phyloP scores from a whole-genome alignment of 1,284 basidiomycete species.

The Vanrija sp. region DNA sequence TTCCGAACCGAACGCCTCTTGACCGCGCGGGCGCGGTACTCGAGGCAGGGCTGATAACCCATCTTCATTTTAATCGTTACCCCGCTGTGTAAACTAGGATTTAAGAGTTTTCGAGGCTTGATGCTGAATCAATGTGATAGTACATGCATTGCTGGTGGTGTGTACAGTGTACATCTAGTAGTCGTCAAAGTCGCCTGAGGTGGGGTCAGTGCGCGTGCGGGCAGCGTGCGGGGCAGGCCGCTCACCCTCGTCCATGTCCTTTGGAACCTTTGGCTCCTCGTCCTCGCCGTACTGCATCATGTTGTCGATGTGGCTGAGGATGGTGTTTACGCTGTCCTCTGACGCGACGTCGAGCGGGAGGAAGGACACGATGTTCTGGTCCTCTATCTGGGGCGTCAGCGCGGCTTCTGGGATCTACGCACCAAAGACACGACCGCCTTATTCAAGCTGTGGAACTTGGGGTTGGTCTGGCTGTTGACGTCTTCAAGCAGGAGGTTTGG shows the following conservation, averaged over 20 bases:
- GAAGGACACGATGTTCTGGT: slow-evolving; percentile 96
- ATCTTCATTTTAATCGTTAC: neutral
- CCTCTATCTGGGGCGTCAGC: slow-evolving; percentile 66
- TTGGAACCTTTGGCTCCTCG: slow-evolving; percentile 80
- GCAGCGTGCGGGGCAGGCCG: neutral
- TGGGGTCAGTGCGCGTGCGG: neutral
- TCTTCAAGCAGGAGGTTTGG: slow-evolving; percentile 77
- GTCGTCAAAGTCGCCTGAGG: slow-evolving; percentile 16
- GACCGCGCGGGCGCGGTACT: slow-evolving; percentile 1
- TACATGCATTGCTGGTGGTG: slow-evolving; percentile 9
- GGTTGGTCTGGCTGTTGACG: slow-evolving; percentile 64
- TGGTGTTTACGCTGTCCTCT: slow-evolving; percentile 82
- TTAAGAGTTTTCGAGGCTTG: neutral
- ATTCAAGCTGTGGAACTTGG: slow-evolving; percentile 88
- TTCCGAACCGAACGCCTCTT: slow-evolving; percentile 42
- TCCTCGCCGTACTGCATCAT: slow-evolving; percentile 95
- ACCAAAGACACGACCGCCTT: slow-evolving; percentile 83
- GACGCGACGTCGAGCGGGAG: slow-evolving; percentile 87
- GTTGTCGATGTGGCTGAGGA: slow-evolving; percentile 94
- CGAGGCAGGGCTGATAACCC: neutral
- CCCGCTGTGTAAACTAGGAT: slow-evolving; percentile 25
- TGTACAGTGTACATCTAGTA: slow-evolving; percentile 5
- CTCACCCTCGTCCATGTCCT: slow-evolving; percentile 82
- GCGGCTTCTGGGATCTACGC: slow-evolving; percentile 53
- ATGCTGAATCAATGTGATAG: neutral